Percentiles rank a stretch among this genome's conserved stretches.
Evolutionary conservation across 257 asterid genomes (phyloP).

Genomic region (Primulina tabacum): DNA sequence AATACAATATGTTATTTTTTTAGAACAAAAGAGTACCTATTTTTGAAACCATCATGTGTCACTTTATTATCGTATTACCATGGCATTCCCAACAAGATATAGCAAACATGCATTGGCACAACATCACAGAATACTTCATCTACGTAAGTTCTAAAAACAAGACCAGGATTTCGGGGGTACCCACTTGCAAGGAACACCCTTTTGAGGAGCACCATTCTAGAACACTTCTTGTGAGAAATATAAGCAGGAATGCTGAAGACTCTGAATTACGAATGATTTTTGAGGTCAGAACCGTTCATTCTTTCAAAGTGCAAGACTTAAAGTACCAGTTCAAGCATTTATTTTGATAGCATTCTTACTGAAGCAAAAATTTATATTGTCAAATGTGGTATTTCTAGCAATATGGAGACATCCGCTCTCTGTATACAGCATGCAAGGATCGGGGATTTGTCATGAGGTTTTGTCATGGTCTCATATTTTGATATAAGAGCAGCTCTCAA

Average conservation of each 20-base stretch:
- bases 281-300: constrained; percentile 29
- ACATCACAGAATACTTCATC: too few species aligned
- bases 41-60: too few species aligned
- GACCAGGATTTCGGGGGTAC: constrained; percentile 32
- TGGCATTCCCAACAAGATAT: too few species aligned
- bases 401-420: constrained; percentile 49
- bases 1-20: too few species aligned
- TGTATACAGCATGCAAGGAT: constrained; percentile 56
- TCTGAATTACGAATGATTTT: constrained; percentile 63
- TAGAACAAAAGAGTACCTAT: too few species aligned
- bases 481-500: constrained; percentile 56
- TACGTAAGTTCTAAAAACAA: constrained; percentile 40
- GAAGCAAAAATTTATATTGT: constrained; percentile 25
- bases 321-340: constrained; percentile 18
- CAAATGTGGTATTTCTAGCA: constrained; percentile 35
- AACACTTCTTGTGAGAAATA: constrained; percentile 88
- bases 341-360: constrained; percentile 12
- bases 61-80: too few species aligned
- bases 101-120: too few species aligned
- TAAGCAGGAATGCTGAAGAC: constrained; percentile 85
- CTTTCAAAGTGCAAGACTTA: not conserved
- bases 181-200: constrained; percentile 39
- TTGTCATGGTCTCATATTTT: constrained; percentile 55
- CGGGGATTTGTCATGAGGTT: too few species aligned
- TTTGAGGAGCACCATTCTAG: constrained; percentile 80